Evolutionary conservation across 306 rosid species (phyloP).

Genomic region (Rosa lucieae): DNA sequence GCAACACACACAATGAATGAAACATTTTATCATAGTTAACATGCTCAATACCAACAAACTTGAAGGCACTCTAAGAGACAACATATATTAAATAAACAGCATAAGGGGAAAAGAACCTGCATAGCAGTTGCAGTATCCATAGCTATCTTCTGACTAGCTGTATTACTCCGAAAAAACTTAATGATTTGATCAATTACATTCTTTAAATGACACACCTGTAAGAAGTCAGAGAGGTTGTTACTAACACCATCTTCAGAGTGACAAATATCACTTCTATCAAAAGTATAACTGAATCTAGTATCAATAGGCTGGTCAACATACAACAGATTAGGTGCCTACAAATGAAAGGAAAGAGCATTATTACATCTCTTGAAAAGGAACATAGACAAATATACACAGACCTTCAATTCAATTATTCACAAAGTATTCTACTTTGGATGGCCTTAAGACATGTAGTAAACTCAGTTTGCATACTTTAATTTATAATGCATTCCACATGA

Average conservation of each 20-base stretch:
- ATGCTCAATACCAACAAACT: no score
- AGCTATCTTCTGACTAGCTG: no score
- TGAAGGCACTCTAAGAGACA: no score
- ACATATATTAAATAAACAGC: no score
- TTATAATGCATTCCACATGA: no score
- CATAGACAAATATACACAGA: slow-evolving; percentile 13
- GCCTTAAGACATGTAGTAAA: neutral
- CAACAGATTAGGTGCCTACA: slow-evolving; percentile 86
- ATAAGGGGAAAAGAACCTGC: no score
- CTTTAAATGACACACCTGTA: slow-evolving; percentile 51
- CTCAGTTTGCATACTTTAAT: neutral
- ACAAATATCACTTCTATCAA: slow-evolving; percentile 73
- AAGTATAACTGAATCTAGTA: slow-evolving; percentile 88
- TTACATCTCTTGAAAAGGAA: slow-evolving; percentile 15
- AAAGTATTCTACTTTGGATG: neutral
- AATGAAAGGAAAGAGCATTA: slow-evolving; percentile 6
- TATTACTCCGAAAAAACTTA: no score
- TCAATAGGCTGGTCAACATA: slow-evolving; percentile 97
- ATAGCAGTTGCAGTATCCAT: no score
- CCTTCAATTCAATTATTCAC: neutral
- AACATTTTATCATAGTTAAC: no score
- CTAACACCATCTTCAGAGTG: slow-evolving; percentile 87
- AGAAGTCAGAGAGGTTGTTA: slow-evolving; percentile 84
- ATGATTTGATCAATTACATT: no score
- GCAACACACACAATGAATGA: no score